Evolutionary conservation across 768 basidiomycete species (phyloP).

Genomic region (Boletellus emodensis): DNA sequence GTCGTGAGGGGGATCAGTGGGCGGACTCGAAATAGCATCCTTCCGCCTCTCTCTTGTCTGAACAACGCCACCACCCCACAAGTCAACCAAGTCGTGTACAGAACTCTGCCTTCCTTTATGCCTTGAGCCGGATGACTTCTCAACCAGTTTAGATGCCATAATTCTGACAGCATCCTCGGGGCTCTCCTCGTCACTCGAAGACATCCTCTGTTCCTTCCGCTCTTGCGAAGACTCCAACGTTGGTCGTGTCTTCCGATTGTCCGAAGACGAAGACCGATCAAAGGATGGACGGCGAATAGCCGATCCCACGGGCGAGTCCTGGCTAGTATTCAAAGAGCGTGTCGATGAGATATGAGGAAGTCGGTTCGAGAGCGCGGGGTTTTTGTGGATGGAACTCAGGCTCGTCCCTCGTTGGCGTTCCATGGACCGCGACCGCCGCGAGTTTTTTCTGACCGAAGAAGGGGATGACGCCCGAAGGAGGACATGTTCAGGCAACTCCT

Average conservation of each 20-base stretch:
- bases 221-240: constrained; percentile 21
- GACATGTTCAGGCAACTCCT: constrained; percentile 9
- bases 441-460: constrained; percentile 18
- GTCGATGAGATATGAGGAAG: constrained; percentile 1
- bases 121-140: constrained; percentile 28
- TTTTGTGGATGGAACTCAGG: constrained; percentile 9
- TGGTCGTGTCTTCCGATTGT: constrained; percentile 48
- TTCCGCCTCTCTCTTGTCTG: constrained; percentile 43
- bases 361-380: constrained; percentile 1
- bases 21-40: constrained; percentile 16
- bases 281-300: constrained; percentile 12
- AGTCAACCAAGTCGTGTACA: constrained; percentile 76
- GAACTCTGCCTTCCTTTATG: constrained; percentile 65
- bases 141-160: constrained; percentile 15
- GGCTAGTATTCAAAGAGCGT: constrained; percentile 9
- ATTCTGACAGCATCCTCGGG: constrained; percentile 46
- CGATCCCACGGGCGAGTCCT: constrained; percentile 5
- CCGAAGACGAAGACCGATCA: constrained; percentile 32
- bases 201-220: constrained; percentile 31
- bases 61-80: constrained; percentile 61
- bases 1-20: constrained; percentile 16
- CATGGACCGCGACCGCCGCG: constrained; percentile 33
- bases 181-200: constrained; percentile 56
- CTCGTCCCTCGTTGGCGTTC: constrained; percentile 26
- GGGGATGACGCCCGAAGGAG: constrained; percentile 8